Base-by-base conservation (phyloP, 345 rosid species). In the Moricandia arvensis region DNA sequence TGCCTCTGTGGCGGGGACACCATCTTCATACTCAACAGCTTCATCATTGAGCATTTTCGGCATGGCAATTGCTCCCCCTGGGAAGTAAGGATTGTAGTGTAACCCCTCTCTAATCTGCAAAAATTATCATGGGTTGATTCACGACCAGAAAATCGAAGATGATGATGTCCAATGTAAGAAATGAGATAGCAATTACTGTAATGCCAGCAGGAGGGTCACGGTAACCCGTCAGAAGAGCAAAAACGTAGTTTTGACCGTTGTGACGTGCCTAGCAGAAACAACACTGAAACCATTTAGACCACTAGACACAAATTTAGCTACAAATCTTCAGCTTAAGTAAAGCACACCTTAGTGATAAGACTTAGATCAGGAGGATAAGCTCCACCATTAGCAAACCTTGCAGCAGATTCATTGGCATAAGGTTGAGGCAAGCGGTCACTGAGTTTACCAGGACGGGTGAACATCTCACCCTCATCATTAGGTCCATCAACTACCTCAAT, bases 351-450 rank as follows among this genome's bases (percentile, higher is more conserved):
- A 27, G 99, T 96, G 67, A 96, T 86, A 72, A 96, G 98, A 89
- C 98, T 96, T 29, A 96, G 83, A 89, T 96, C 99, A 66, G 99
- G 98, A 71, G 99, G 99, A 86, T 96, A 93, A 5, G 99, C 99
- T 78, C 99, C 99, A 79, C 99, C 99, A 87, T 96, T 96, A 43
- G 99, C 99, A 87, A 93, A 96, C 84, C 97, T 91, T 75, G 99
- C 99, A 7, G 99, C 99, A 79, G 81, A 79, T 76, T 96, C 99
- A 78, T 96, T 96, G 0, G 90, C 13, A 77, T 96, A 96, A 54
- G 99, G 98, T 80, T 87, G 83, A 72, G 99, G 97, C 66, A 93
- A 84, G 34, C 96, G 98, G 85, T 93, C 99, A 62, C 98, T 91
- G 76, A 96, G 97, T 84, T 93, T 93, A 71, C 99, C 98, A 72